Evolutionary conservation across 805 yeast genomes (phyloP).

Genomic region (Candida sithepensis): DNA sequence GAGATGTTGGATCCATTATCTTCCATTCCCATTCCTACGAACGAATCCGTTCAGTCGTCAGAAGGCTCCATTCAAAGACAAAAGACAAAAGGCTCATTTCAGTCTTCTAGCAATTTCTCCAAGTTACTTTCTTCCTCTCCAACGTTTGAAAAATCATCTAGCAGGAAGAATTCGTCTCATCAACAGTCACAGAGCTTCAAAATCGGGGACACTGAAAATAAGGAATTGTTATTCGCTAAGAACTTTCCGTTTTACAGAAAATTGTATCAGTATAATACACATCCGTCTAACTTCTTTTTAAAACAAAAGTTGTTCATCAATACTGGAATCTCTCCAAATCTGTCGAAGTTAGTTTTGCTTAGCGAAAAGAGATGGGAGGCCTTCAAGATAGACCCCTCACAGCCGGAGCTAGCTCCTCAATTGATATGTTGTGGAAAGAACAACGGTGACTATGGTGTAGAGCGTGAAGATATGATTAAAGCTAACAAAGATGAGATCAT

Average conservation of each 20-base stretch:
- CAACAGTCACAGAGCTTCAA: not conserved
- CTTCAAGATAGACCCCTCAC: conserved; percentile 46
- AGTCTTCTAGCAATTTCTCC: conserved; percentile 20
- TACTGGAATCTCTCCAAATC: conserved; percentile 61
- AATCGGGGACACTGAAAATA: conserved; percentile 21
- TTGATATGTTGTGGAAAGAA: conserved; percentile 65
- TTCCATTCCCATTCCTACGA: conserved; percentile 13
- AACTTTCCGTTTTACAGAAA: conserved; percentile 82
- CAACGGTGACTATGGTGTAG: conserved; percentile 64
- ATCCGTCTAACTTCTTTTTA: conserved; percentile 43
- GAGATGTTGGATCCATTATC: conserved; percentile 12
- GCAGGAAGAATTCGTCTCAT: conserved; percentile 1
- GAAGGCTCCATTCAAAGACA: conserved; percentile 16
- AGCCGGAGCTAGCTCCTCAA: conserved; percentile 45
- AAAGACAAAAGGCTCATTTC: conserved; percentile 16
- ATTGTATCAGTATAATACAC: conserved; percentile 50
- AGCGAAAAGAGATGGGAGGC: conserved; percentile 74
- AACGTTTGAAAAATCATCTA: conserved; percentile 11
- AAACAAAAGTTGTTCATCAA: conserved; percentile 48
- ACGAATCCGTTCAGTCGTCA: conserved; percentile 18
- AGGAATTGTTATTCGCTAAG: conserved; percentile 67
- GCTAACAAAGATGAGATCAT: conserved; percentile 19
- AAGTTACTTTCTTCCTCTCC: conserved; percentile 22
- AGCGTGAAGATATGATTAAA: conserved; percentile 36
- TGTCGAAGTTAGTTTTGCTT: conserved; percentile 61